Evolutionary conservation across 1,284 basidiomycete genomes (phyloP).

Genomic region (Sanghuangporus weigelae): DNA sequence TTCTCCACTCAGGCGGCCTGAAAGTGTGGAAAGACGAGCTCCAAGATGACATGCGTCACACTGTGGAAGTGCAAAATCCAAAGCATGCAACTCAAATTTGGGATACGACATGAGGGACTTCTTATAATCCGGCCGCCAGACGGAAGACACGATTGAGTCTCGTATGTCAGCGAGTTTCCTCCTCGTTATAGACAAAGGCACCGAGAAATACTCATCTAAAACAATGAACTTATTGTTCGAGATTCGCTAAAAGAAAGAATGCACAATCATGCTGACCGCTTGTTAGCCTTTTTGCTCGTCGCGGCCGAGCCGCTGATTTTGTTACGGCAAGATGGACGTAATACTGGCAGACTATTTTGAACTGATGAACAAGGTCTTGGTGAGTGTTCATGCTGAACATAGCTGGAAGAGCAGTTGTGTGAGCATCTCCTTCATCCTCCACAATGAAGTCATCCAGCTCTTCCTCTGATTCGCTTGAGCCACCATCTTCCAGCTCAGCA

Average conservation of each 20-base stretch:
- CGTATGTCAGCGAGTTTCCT: constrained; percentile 62
- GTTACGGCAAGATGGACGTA: constrained; percentile 73
- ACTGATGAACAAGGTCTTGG: constrained; percentile 69
- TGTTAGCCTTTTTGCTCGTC: constrained; percentile 5
- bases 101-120: constrained; percentile 62
- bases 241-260: neutral
- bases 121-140: constrained; percentile 72
- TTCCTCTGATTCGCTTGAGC: constrained; percentile 28
- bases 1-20: constrained; percentile 51
- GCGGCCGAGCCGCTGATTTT: constrained; percentile 28
- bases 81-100: constrained; percentile 42
- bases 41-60: constrained; percentile 81
- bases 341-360: constrained; percentile 83
- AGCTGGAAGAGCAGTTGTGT: constrained; percentile 50
- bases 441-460: constrained; percentile 63
- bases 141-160: constrained; percentile 73
- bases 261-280: constrained; percentile 35
- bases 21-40: constrained; percentile 53
- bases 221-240: constrained; percentile 15
- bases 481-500: constrained; percentile 23
- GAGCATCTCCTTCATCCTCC: constrained; percentile 54
- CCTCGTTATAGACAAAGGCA: constrained; percentile 55
- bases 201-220: constrained; percentile 62
- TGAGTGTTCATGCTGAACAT: constrained; percentile 75
- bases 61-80: constrained; percentile 53